A percentile compares a stretch with the other conserved stretches of the same genome.
Evolutionary conservation across 1,139 yeast genomes (phyloP).

Genomic region (Blastobotrys petasosporus): DNA sequence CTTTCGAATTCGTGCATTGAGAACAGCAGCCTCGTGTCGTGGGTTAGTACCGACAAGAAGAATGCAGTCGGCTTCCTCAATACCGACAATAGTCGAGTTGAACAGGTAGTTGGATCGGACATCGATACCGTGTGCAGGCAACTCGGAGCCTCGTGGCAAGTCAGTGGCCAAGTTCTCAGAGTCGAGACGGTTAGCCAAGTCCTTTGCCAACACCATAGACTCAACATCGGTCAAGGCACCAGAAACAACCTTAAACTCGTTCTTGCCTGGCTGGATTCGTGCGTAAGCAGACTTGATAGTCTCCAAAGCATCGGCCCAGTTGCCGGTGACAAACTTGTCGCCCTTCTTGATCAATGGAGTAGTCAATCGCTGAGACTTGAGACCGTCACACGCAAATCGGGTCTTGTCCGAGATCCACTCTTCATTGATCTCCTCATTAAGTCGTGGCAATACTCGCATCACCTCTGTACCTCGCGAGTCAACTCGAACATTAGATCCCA

Average conservation of each 20-base stretch:
- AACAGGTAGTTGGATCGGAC: conserved; percentile 74
- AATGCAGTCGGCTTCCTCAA: conserved; percentile 78
- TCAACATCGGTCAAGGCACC: conserved; percentile 85
- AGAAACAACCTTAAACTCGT: conserved; percentile 74
- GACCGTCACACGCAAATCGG: conserved; percentile 80
- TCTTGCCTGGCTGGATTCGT: conserved; percentile 53
- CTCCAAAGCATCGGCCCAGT: conserved; percentile 84
- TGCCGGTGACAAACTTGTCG: conserved; percentile 63
- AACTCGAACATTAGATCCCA: conserved; percentile 78
- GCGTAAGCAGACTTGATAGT: conserved; percentile 61
- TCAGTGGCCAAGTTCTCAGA: conserved; percentile 80
- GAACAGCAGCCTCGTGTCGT: conserved; percentile 84
- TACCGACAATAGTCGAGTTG: conserved; percentile 73
- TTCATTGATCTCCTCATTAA: conserved; percentile 82
- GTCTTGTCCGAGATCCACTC: conserved; percentile 92
- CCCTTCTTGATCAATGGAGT: conserved; percentile 73
- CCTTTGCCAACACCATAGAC: conserved; percentile 75
- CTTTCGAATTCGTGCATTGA: conserved; percentile 79
- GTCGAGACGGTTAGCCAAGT: conserved; percentile 67
- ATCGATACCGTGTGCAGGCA: conserved; percentile 66
- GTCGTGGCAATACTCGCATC: conserved; percentile 80
- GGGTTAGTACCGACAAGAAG: conserved; percentile 81
- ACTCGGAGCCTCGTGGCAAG: conserved; percentile 48
- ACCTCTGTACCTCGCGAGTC: conserved; percentile 87
- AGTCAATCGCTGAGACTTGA: conserved; percentile 80